A percentile compares a stretch with the other conserved stretches of the same genome.
phyloP scores from a whole-genome alignment of 1,139 yeast genomes.

The Yamadazyma pseudoaaseri region DNA sequence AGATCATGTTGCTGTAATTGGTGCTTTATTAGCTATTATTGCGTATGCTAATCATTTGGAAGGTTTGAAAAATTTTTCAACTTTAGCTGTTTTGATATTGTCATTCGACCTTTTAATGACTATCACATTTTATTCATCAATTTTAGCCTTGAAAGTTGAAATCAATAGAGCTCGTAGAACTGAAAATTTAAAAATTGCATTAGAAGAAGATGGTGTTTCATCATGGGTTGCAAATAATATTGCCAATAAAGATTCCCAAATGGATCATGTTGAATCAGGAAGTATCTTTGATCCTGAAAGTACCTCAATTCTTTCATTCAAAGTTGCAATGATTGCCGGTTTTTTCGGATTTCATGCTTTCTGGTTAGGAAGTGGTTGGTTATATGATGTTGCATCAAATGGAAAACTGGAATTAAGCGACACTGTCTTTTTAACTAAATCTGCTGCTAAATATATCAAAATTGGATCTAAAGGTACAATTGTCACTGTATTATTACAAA shows the following conservation, averaged over 20 bases:
- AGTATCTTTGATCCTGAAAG: conserved; percentile 25
- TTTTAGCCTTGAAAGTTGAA: conserved; percentile 85
- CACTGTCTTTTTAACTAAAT: conserved; percentile 28
- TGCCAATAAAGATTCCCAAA: conserved; percentile 59
- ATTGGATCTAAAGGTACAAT: conserved; percentile 52
- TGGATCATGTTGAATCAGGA: conserved; percentile 33
- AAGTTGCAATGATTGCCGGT: conserved; percentile 63
- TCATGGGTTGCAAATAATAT: conserved; percentile 62
- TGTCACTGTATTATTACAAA: conserved; percentile 66
- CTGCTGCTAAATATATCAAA: conserved; percentile 41
- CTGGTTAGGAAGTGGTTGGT: conserved; percentile 74
- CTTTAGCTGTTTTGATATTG: conserved; percentile 71
- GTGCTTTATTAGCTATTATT: conserved; percentile 67
- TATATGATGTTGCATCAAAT: conserved; percentile 41
- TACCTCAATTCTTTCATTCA: conserved; percentile 55
- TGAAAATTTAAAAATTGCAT: conserved; percentile 72
- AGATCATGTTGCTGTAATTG: conserved; percentile 75
- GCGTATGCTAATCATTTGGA: conserved; percentile 67
- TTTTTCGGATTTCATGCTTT: conserved; percentile 74
- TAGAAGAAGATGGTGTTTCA: conserved; percentile 93
- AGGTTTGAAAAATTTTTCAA: conserved; percentile 83
- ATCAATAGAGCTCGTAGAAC: conserved; percentile 86
- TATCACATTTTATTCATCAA: conserved; percentile 82
- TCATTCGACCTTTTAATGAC: conserved; percentile 73
- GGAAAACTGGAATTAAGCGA: conserved; percentile 9